Conservation (phyloP, 805 yeast genomes). For the Kregervanrija delftensis region DNA sequence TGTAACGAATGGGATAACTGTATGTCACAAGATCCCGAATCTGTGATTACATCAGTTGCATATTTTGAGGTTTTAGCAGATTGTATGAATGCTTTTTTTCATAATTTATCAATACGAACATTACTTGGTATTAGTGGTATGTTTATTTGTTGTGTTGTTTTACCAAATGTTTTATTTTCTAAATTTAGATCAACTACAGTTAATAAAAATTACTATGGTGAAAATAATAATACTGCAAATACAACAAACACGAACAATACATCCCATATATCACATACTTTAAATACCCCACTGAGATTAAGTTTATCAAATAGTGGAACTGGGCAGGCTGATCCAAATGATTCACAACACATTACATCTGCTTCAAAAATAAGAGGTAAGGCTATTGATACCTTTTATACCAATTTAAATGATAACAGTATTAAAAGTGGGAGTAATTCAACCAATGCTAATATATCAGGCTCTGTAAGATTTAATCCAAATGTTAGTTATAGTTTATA, state of each 20-base stretch:
- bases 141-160: conserved; percentile 13
- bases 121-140: conserved; percentile 14
- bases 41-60: conserved; percentile 26
- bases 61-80: conserved; percentile 29
- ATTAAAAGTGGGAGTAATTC: too few species aligned
- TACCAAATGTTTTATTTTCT: conserved; percentile 24
- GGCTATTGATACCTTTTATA: too few species aligned
- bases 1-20: conserved; percentile 78
- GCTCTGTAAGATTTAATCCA: conserved; percentile 23
- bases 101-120: conserved; percentile 21
- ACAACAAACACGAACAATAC: conserved; percentile 15
- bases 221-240: background rate
- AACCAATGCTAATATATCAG: too few species aligned
- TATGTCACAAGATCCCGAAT: conserved; percentile 69
- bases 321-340: too few species aligned
- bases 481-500: conserved; percentile 24
- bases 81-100: conserved; percentile 28
- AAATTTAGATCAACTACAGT: conserved; percentile 20
- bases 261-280: background rate
- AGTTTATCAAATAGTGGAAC: too few species aligned
- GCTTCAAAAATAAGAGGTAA: too few species aligned
- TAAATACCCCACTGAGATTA: too few species aligned
- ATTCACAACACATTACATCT: too few species aligned
- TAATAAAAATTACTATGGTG: conserved; percentile 20
- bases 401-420: too few species aligned